Base-by-base conservation (phyloP, 441 rosid genomes). In the Biscutella laevigata region DNA sequence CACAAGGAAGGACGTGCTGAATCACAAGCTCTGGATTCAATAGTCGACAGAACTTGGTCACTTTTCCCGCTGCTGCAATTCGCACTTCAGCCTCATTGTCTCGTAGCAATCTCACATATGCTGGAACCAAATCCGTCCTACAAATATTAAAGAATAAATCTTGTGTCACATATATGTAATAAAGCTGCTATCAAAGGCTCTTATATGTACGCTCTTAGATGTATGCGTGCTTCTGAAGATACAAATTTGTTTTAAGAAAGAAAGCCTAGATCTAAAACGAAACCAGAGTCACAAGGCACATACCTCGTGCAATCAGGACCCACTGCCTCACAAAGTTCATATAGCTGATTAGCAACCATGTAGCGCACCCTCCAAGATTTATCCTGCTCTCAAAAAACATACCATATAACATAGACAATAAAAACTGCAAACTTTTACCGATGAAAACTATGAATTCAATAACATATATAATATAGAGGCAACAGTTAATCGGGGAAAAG, bases 71-170 rank as follows among this genome's bases (percentile, higher is more conserved):
- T 60, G 99, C 95, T 20, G 97, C 99, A 70, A 88, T 88, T 45
- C 97, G 84, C 43, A 92, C 99, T 81, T 92, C 99, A 73, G 99
- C 99, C 67, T 92, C 99, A 66, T 88, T 92, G 75, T 92, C 99
- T 29, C 88, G 86, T 43, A 92, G 92, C 60, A 92, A 66, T 57
- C 86, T 76, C 53, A 86, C 95, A 71, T 88, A 88, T 27, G 99
- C 97, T 70, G 97, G 99, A 50, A 88, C 95, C 75, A 92, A 68
- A 68, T 86, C 95, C 59, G 70, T 65, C 76, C 99, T 74, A 51
- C 9, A 38, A 25, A 58, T 47, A 51, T 15, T 6, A 30, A n/a
- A 45, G 7, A 21, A 57, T 11, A 44, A 38, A 13, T 4, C 4
- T 33, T 0, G 15, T 22, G 39, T 45, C 26, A 44, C 11, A 51